Base-by-base conservation (phyloP, 1,284 basidiomycete genomes). In the Ustilago vetiveriae region DNA sequence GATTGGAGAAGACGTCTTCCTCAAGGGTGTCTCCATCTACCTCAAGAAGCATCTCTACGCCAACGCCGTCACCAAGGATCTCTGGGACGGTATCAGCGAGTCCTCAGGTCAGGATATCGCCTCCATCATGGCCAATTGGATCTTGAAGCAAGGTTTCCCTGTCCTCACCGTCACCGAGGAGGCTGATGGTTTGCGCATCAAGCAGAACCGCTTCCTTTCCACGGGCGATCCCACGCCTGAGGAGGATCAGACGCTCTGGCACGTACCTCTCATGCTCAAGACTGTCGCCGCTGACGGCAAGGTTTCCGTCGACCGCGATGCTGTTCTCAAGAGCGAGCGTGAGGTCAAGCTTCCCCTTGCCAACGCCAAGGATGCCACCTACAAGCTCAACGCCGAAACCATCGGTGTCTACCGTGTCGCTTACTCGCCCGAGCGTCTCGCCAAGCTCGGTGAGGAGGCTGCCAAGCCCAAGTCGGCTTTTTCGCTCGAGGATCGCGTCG, bases 161-260 rank as follows among this genome's bases (percentile, higher is more conserved):
- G 89, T 98, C 23, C 82, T 98, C 47, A 91, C 88, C 16, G 92
- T 98, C 39, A 90, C 88, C 0, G 94, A 97, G 83, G 75, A 75
- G 36, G 86, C 85, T 8, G 83, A 85, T 2, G 87, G 87, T 42
- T 56, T 84, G 38, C 71, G 63, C 26, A 56, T 84, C 42, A 89
- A 89, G 37, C 95, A 98, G 84, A 92, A 96, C 82, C 88, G 95
- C 23, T 98, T 97, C 87, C 85, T 98, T 44, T 90, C 92, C 76
- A 92, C 89, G 3, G 94, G 93, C 4, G 87, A 81, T 29, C 65
- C 74, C 30, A 70, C 66, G 24, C 86, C 88, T 0, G 88, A 92
- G 79, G 91, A 98, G 72, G 94, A 98, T 80, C 86, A 92, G 83
- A 96, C 92, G 3, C 85, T 93, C 64, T 98, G 95, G 94, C 89